Conservation (phyloP, 2,329 filamentous ascomycete species). For the Parafenestella ontariensis region DNA sequence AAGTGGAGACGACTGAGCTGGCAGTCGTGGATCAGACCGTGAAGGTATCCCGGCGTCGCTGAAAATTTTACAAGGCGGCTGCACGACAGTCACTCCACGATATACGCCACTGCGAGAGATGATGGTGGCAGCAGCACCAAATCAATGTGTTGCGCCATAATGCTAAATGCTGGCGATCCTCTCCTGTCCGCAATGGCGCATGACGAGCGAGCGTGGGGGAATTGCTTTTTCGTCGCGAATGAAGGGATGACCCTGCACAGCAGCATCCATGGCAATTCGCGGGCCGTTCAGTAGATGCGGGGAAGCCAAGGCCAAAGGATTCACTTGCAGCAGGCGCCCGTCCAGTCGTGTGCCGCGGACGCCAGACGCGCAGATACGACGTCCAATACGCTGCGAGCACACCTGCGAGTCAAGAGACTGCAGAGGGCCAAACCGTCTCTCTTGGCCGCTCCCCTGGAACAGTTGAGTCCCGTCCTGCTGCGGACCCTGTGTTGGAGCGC, state of each 20-base stretch:
- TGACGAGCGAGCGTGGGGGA: constrained; percentile 30
- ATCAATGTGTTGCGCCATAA: constrained; percentile 27
- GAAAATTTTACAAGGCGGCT: constrained; percentile 8
- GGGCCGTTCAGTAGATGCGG: constrained; percentile 29
- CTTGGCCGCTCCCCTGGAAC: constrained; percentile 4
- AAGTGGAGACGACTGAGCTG: constrained; percentile 25
- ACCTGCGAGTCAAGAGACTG: constrained; percentile 20
- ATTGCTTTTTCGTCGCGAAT: constrained; percentile 21
- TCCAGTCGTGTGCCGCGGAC: constrained; percentile 14
- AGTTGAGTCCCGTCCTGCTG: constrained; percentile 21
- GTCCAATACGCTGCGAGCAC: constrained; percentile 11
- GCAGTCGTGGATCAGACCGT: constrained; percentile 12
- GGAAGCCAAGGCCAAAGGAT: constrained; percentile 19
- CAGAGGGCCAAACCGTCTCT: constrained; percentile 12
- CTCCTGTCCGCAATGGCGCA: constrained; percentile 13
- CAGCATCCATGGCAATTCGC: constrained; percentile 19
- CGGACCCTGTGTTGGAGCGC: constrained; percentile 19
- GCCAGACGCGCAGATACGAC: constrained; percentile 7
- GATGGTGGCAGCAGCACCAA: constrained; percentile 1
- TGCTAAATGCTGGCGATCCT: constrained; percentile 12
- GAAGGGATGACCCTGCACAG: constrained; percentile 18
- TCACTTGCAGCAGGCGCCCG: constrained; percentile 3
- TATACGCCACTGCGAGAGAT: constrained; percentile 6
- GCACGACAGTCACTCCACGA: constrained; percentile 5
- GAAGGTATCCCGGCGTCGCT: constrained; percentile 4